Evolutionary conservation across 306 rosid genomes (phyloP).

Genomic region (Cajanus cajan): DNA sequence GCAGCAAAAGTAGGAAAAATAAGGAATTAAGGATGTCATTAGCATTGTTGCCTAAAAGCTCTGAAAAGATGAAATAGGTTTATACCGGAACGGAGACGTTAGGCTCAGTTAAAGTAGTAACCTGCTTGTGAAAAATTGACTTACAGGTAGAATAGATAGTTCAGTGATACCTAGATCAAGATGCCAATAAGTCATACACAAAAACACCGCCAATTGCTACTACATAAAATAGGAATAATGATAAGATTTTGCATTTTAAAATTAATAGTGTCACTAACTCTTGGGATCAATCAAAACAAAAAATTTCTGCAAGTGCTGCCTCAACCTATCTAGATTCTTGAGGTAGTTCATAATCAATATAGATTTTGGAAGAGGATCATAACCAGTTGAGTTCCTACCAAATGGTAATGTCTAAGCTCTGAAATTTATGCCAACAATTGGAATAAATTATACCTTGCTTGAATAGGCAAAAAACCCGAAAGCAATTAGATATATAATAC

Average conservation of each 20-base stretch:
- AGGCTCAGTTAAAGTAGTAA: background rate
- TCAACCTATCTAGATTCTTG: conserved; percentile 5
- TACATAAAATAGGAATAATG: no score
- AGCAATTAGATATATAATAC: no score
- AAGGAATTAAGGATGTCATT: background rate
- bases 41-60: background rate
- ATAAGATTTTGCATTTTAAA: no score
- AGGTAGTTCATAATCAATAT: background rate
- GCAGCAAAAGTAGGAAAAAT: background rate
- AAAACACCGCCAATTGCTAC: no score
- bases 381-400: background rate
- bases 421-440: no score
- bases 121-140: background rate
- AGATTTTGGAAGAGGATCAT: background rate
- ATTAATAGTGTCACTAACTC: no score
- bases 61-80: background rate
- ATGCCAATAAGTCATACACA: background rate
- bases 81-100: background rate
- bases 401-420: conserved; percentile 31
- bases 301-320: background rate
- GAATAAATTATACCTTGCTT: no score
- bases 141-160: background rate
- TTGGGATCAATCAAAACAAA: background rate
- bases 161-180: background rate
- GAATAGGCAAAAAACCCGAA: no score